These are phyloP conservation scores for Tylopilus sp. DNA, from an alignment of 768 basidiomycete genomes.

Conservation along the genomic window DNA sequence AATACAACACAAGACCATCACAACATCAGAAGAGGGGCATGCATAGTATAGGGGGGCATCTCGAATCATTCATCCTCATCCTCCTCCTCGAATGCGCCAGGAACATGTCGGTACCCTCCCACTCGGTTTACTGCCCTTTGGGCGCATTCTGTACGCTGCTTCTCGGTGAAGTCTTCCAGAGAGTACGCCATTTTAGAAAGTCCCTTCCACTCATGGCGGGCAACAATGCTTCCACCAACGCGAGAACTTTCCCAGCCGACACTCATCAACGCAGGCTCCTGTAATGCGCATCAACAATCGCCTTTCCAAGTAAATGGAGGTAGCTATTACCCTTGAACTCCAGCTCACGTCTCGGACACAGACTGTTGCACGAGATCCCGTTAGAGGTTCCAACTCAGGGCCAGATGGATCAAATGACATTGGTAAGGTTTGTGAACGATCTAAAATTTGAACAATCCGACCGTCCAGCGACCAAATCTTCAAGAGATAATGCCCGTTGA, in stretches of 20 bases:
- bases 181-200: constrained; percentile 63
- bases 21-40: no score
- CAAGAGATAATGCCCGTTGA: not conserved
- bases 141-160: constrained; percentile 34
- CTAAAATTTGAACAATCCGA: constrained; percentile 74
- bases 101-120: constrained; percentile 15
- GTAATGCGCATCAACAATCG: constrained; percentile 4
- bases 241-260: constrained; percentile 77
- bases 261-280: constrained; percentile 90
- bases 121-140: constrained; percentile 21
- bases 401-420: constrained; percentile 73
- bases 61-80: constrained; percentile 15
- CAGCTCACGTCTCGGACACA: constrained; percentile 95
- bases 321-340: constrained; percentile 69
- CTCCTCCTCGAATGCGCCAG: constrained; percentile 29
- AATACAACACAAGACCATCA: no score
- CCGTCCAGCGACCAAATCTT: constrained; percentile 98
- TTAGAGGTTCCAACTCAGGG: constrained; percentile 40
- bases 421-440: constrained; percentile 70
- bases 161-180: constrained; percentile 77
- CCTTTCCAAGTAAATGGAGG: not conserved
- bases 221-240: constrained; percentile 67
- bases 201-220: constrained; percentile 96
- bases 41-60: no score
- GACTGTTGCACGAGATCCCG: constrained; percentile 31